Evolutionary conservation across 805 yeast species (phyloP).

Genomic region (Candida michaelii): DNA sequence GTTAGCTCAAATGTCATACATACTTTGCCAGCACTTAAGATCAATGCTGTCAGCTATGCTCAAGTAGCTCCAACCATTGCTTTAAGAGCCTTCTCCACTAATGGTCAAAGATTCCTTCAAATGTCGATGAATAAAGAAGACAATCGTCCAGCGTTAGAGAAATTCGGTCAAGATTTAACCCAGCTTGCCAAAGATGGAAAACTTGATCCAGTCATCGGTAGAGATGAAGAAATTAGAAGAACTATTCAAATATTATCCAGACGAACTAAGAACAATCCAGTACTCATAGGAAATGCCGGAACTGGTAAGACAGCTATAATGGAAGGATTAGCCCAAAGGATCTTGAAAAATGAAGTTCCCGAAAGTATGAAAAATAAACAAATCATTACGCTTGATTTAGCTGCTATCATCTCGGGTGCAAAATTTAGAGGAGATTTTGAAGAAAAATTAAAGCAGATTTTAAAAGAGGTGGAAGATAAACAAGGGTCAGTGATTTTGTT

Average conservation of each 20-base stretch:
- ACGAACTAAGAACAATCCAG: conserved; percentile 94
- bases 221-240: conserved; percentile 92
- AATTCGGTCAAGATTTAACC: conserved; percentile 84
- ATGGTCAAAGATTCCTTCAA: conserved; percentile 20
- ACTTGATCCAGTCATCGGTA: conserved; percentile 93
- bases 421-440: conserved; percentile 96
- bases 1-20: too few species aligned
- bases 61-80: too few species aligned
- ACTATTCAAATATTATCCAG: conserved; percentile 91
- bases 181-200: conserved; percentile 85
- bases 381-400: conserved; percentile 81
- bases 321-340: conserved; percentile 95
- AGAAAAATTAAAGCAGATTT: conserved; percentile 76
- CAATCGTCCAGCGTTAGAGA: conserved; percentile 71
- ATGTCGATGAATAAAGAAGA: conserved; percentile 49
- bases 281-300: conserved; percentile 93
- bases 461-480: conserved; percentile 80
- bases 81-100: conserved; percentile 22
- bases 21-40: too few species aligned
- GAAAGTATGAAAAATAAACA: conserved; percentile 87
- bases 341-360: conserved; percentile 89
- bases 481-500: conserved; percentile 76
- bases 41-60: too few species aligned
- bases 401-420: conserved; percentile 90
- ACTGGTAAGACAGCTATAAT: conserved; percentile 97